Evolutionary conservation across 1,284 basidiomycete species (phyloP), one percentile per base, ranked within the genome.

Genomic region (Ganoderma sinense): DNA sequence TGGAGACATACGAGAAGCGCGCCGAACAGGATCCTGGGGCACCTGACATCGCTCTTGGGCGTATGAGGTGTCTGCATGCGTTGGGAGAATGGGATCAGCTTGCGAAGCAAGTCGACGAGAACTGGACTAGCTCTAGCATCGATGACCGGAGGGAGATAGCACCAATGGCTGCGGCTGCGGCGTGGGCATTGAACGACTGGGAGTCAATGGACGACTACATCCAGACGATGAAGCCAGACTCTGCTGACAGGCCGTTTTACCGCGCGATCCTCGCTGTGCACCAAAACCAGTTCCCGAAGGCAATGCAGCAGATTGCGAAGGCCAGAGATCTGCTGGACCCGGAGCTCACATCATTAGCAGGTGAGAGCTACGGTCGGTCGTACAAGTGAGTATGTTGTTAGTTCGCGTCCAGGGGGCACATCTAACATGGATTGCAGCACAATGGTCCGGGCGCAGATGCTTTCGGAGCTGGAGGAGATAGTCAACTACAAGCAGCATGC

Each of bases 171-270:
- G 96, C 98, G 0, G 97, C 98, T 0, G 97, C 98, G 1, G 96
- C 96, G 5, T 99, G 98, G 97, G 96, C 96, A 6, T 82, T 98
- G 68, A 94, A 94, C 73, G 96, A 99, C 78, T 99, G 98, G 98
- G 97, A 98, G 77, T 89, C 92, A 10, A 99, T 99, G 98, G 98
- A 99, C 71, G 93, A 97, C 76, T 99, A 98, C 81, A 98, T 99
- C 71, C 88, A 90, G 8, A 94, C 94, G 3, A 98, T 99, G 95
- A 95, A 95, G 78, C 85, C 87, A 40, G 97, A 99, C 78, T 97
- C 97, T 8, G 91, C 97, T 0, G 98, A 99, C 80, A 88, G 96
- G 58, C 94, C 96, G 23, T 99, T 99, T 87, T 99, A 98, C 85
- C 91, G 96, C 65, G 97, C 97, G 1, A 98, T 99, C 73, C 86